Conservation (phyloP, 1,139 yeast genomes). For the Hyphopichia burtonii region DNA sequence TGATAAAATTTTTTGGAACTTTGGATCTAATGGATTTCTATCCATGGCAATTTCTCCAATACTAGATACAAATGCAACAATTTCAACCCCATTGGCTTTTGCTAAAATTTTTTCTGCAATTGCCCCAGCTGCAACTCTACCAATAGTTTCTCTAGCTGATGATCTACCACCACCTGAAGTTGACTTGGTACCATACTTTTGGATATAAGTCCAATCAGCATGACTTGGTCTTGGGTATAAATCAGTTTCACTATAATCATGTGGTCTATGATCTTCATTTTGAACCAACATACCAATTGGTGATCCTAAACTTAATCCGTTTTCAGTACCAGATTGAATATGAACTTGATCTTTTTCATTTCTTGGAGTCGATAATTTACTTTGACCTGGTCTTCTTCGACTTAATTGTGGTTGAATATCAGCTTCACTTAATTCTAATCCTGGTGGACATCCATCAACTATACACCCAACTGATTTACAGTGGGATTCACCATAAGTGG, state of each 20-base stretch:
- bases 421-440: conserved; percentile 74
- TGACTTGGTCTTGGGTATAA: conserved; percentile 96
- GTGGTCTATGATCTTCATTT: conserved; percentile 95
- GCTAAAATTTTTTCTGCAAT: conserved; percentile 88
- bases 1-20: conserved; percentile 64
- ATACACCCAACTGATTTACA: conserved; percentile 98
- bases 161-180: conserved; percentile 98
- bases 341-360: conserved; percentile 90
- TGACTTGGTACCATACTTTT: conserved; percentile 89
- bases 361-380: conserved; percentile 89
- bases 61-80: conserved; percentile 92
- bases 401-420: conserved; percentile 95
- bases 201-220: conserved; percentile 91
- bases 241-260: conserved; percentile 93
- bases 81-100: conserved; percentile 80
- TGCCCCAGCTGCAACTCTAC: conserved; percentile 98
- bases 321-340: conserved; percentile 93
- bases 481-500: conserved; percentile 98
- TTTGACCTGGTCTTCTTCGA: conserved; percentile 97
- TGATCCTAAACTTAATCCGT: conserved; percentile 87
- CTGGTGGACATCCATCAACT: conserved; percentile 98
- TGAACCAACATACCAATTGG: conserved; percentile 92
- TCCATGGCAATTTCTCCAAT: conserved; percentile 80
- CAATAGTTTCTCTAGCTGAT: conserved; percentile 96
- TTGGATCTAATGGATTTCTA: conserved; percentile 64